Conservation (phyloP, 1,284 basidiomycete genomes). For the Ustilago sp. region DNA sequence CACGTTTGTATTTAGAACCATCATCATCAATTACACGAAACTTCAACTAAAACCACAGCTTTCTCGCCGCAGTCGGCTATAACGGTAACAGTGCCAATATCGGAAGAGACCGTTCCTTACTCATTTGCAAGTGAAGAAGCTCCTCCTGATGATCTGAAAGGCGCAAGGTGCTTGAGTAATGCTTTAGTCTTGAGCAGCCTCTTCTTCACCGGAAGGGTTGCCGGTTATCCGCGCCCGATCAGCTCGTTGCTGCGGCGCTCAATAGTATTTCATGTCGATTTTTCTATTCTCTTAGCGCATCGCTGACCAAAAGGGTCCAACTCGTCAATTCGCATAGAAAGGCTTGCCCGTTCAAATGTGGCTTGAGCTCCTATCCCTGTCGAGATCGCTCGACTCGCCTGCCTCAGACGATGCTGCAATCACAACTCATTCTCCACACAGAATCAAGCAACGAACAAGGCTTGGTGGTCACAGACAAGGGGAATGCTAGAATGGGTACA, state of each 20-base stretch:
- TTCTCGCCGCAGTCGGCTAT: not conserved
- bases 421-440: too few species aligned
- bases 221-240: not conserved
- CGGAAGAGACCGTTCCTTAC: not conserved
- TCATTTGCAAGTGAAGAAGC: not conserved
- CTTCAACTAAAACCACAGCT: not conserved
- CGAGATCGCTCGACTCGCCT: not conserved
- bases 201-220: not conserved
- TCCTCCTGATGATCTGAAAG: too few species aligned
- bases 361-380: not conserved
- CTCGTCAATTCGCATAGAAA: not conserved
- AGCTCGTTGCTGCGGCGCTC: not conserved
- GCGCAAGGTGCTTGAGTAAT: not conserved
- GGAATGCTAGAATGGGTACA: conserved; percentile 13
- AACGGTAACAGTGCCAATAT: not conserved
- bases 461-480: not conserved
- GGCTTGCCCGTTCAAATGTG: not conserved
- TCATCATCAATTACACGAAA: too few species aligned
- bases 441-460: not conserved
- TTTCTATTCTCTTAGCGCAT: not conserved
- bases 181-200: not conserved
- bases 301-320: not conserved
- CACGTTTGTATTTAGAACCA: too few species aligned
- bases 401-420: not conserved
- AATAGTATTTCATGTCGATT: not conserved